Evolutionary conservation across 2,329 filamentous ascomycete species (phyloP), one percentile per base, ranked within the genome.

Genomic region (Fusarium neocosmosporiellum): DNA sequence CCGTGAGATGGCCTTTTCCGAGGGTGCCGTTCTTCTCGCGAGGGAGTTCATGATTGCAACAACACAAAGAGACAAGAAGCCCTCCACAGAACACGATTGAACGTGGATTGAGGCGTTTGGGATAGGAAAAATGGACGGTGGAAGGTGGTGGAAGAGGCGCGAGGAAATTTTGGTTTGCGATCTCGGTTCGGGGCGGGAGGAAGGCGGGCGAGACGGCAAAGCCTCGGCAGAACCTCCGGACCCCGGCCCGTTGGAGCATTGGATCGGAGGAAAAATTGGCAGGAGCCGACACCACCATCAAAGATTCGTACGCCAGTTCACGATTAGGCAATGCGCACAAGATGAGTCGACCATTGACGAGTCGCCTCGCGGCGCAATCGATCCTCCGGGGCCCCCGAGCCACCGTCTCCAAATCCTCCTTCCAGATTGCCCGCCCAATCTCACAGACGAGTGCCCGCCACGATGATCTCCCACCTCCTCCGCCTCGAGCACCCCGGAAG

Each of bases 321-420:
- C 71, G 71, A 55, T 71, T 27, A 13, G 66, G 77, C 72, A 46
- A 82, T 81, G 78, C 72, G 61, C 71, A 75, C 74, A 80, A 76
- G 60, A 88, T 88, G 86, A 86, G 82, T 69, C 83, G 81, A 60
- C 77, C 83, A 75, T 79, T 84, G 58, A 78, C 80, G 73, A 82
- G 80, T 76, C 83, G 86, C 81, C 79, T 84, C 41, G 75, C 84
- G 80, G 84, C 83, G 76, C 83, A 81, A 69, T 78, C 82, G 55
- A 73, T 83, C 67, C 78, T 81, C 46, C 80, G 70, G 67, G 59
- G 29, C 24, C 41, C 75, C 61, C 79, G 67, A 67, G 74, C 63
- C 64, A 64, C 71, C 55, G 72, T 67, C 59, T 61, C 64, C 36
- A 72, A 74, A 70, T 73, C 63, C 60, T 62, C 72, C 33, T 66